A percentile compares a stretch with the other conserved stretches of the same genome.
Evolutionary conservation across 148 eudicot species (phyloP).

Genomic region (Cornus suecica): DNA sequence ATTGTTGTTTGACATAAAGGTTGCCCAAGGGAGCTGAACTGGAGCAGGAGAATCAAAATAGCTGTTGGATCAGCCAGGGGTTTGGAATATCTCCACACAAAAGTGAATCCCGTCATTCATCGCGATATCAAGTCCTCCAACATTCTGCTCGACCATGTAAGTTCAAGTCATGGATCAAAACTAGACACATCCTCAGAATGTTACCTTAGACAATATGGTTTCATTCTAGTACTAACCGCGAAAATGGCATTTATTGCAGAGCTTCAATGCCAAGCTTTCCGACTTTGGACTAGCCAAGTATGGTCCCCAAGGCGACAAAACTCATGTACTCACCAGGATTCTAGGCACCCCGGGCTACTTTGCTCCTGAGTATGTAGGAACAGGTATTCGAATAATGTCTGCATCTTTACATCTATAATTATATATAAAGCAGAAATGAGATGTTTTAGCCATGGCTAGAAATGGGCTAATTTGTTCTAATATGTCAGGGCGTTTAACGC

Average conservation of each 20-base stretch:
- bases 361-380: conserved; percentile 20
- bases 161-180: neutral
- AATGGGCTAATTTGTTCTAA: neutral
- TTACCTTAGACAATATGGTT: neutral
- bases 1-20: conserved; percentile 1
- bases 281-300: conserved; percentile 18
- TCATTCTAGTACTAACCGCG: neutral
- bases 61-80: conserved; percentile 19
- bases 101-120: conserved; percentile 12
- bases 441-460: no score
- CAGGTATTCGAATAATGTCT: conserved; percentile 7
- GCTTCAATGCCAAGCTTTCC: conserved; percentile 16
- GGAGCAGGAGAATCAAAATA: conserved; percentile 19
- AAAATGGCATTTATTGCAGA: neutral
- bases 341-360: conserved; percentile 15
- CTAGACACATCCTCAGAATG: neutral
- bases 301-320: conserved; percentile 16
- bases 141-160: conserved; percentile 19
- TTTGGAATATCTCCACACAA: conserved; percentile 15
- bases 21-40: conserved; percentile 4
- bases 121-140: conserved; percentile 22
- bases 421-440: no score
- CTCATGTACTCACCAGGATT: conserved; percentile 11
- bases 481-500: conserved; percentile 16
- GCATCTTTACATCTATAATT: neutral